Percentiles rank a stretch among this genome's conserved stretches.
These are phyloP conservation scores for Pythium volutum DNA, from an alignment of 352 stramenopile species.

Conservation along the genomic window DNA sequence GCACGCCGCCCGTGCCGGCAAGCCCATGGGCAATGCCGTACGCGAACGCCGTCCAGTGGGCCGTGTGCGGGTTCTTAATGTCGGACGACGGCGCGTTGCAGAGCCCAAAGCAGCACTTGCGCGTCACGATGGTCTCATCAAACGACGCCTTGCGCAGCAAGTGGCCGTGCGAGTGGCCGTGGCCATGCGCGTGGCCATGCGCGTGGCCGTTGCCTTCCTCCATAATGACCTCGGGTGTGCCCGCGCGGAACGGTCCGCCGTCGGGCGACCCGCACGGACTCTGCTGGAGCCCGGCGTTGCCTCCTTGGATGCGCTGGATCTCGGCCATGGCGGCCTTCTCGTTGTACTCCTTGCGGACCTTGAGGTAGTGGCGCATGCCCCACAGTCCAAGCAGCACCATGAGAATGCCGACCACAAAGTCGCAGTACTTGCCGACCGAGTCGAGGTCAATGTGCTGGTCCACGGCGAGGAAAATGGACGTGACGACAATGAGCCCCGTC, in stretches of 20 bases:
- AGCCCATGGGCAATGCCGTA: conserved; percentile 75
- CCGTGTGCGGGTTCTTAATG: conserved; percentile 40
- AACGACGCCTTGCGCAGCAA: conserved; percentile 28
- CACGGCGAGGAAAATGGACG: conserved; percentile 50
- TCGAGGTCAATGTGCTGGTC: conserved; percentile 42
- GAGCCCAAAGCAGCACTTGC: conserved; percentile 42
- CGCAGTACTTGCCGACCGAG: conserved; percentile 42
- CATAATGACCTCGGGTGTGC: conserved; percentile 19
- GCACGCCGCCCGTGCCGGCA: conserved; percentile 39
- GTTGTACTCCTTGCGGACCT: conserved; percentile 35
- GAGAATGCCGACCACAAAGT: conserved; percentile 60
- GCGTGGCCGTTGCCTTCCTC: conserved; percentile 11
- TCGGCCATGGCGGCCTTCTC: conserved; percentile 28
- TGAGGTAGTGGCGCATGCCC: conserved; percentile 38
- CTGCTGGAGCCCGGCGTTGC: conserved; percentile 6
- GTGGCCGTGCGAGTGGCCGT: conserved; percentile 5
- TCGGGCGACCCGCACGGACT: conserved; percentile 12
- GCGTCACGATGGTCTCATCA: conserved; percentile 32
- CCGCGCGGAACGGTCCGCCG: conserved; percentile 11
- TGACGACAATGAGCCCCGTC: conserved; percentile 70
- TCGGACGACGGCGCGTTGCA: conserved; percentile 35
- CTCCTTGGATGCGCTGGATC: conserved; percentile 28
- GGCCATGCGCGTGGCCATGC: not conserved
- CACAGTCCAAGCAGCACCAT: conserved; percentile 52
- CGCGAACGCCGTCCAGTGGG: conserved; percentile 40